phyloP scores from a whole-genome alignment of 176 grass and related monocot species.

The Hyparrhenia diplandra region DNA sequence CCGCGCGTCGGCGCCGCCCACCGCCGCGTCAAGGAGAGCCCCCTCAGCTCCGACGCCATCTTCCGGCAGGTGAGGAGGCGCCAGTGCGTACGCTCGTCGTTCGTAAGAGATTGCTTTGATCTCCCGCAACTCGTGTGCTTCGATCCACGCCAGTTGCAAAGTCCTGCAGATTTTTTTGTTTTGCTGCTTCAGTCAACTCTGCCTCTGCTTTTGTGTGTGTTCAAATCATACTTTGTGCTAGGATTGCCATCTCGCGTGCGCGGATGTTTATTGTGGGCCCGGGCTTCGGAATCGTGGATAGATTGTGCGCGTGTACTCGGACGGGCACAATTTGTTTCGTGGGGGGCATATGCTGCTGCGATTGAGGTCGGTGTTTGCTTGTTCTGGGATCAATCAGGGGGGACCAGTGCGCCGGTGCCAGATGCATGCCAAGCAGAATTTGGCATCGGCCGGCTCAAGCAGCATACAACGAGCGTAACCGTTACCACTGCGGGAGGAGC shows the following conservation, averaged over 20 bases:
- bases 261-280: neutral
- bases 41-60: slow-evolving; percentile 91
- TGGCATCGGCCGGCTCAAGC: neutral
- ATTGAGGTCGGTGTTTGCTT: slow-evolving; percentile 28
- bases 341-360: neutral
- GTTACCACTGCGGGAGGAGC: neutral
- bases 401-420: neutral
- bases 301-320: neutral
- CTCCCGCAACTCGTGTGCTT: neutral
- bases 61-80: slow-evolving; percentile 64
- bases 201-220: neutral
- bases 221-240: neutral
- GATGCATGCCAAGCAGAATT: slow-evolving; percentile 28
- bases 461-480: slow-evolving; percentile 10
- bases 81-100: neutral
- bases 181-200: neutral
- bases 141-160: too few relatives aligned
- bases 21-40: slow-evolving; percentile 76
- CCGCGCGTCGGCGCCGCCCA: slow-evolving; percentile 72
- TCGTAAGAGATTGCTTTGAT: neutral
- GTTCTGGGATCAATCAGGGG: slow-evolving; percentile 11
- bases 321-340: neutral
- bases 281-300: neutral
- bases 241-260: neutral
- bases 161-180: neutral